phyloP scores from a whole-genome alignment of 495 filamentous ascomycete species.

The Terfezia claveryi region DNA sequence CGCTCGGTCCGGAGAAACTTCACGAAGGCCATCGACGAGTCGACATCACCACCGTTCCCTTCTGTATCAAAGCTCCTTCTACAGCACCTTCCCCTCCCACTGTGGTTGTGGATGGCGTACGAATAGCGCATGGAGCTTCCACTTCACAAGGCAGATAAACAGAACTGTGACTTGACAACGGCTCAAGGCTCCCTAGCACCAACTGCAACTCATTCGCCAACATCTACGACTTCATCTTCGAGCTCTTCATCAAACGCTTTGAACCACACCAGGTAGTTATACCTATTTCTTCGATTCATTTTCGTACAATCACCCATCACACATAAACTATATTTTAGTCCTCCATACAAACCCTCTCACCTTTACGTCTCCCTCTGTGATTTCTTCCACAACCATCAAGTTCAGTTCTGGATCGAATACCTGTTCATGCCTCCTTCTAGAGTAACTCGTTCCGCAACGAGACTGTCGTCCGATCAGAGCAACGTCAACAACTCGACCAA shows the following conservation, averaged over 20 bases:
- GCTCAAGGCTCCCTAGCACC: neutral
- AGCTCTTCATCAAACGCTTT: neutral
- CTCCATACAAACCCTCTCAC: neutral
- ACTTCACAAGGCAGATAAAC: neutral
- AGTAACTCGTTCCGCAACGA: conserved; percentile 21
- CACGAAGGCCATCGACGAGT: too few species aligned
- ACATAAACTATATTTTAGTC: neutral
- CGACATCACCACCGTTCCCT: too few species aligned
- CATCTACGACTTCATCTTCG: neutral
- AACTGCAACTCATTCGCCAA: neutral
- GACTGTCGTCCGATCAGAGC: conserved; percentile 16
- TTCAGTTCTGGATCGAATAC: conserved; percentile 10
- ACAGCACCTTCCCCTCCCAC: neutral
- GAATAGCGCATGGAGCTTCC: neutral
- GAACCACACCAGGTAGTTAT: conserved; percentile 13
- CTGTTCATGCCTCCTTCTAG: conserved; percentile 22
- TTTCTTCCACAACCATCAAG: neutral
- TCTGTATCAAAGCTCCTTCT: neutral
- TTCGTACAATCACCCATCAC: neutral
- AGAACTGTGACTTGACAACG: neutral
- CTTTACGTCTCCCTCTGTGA: neutral
- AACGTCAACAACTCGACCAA: conserved; percentile 4
- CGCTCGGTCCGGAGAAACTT: too few species aligned
- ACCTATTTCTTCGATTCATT: conserved; percentile 14
- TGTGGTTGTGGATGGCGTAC: neutral